Conservation (phyloP, 768 basidiomycete genomes). For the Lactarius quietus region DNA sequence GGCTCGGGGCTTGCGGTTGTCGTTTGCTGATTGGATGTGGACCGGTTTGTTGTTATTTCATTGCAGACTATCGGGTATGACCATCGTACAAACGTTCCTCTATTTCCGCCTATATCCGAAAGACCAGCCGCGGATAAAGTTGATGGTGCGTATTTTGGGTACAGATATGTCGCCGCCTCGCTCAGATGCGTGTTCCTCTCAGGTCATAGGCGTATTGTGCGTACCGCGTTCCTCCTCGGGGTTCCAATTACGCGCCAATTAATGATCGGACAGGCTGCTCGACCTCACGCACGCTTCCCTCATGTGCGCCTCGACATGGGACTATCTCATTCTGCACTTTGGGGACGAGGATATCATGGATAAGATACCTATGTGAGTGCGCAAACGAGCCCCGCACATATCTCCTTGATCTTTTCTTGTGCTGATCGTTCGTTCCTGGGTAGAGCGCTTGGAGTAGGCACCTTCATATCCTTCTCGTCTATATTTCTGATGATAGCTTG, state of each 20-base stretch:
- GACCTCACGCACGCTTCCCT: constrained; percentile 13
- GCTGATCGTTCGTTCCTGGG: background rate
- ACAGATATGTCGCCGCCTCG: background rate
- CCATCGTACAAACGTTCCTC: constrained; percentile 15
- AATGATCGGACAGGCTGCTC: constrained; percentile 11
- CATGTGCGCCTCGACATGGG: constrained; percentile 16
- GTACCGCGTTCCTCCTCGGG: background rate
- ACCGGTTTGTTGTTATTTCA: no score
- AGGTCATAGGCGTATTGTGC: constrained; percentile 1
- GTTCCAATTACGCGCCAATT: background rate
- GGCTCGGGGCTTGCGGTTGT: no score
- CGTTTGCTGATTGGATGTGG: background rate
- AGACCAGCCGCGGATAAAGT: constrained; percentile 4
- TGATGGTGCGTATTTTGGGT: background rate
- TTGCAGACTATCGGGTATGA: constrained; percentile 15
- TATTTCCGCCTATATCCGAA: constrained; percentile 18
- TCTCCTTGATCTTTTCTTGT: background rate
- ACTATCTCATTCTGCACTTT: constrained; percentile 17
- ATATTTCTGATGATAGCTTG: background rate
- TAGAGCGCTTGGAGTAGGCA: constrained; percentile 5
- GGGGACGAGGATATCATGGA: constrained; percentile 2
- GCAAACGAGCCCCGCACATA: no score
- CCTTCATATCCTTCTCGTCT: background rate
- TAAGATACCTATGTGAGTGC: constrained; percentile 13
- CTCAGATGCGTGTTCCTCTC: background rate